These are phyloP conservation scores for Platanthera guangdongensis DNA, from an alignment of 106 monocot genomes.

Conservation along the genomic window DNA sequence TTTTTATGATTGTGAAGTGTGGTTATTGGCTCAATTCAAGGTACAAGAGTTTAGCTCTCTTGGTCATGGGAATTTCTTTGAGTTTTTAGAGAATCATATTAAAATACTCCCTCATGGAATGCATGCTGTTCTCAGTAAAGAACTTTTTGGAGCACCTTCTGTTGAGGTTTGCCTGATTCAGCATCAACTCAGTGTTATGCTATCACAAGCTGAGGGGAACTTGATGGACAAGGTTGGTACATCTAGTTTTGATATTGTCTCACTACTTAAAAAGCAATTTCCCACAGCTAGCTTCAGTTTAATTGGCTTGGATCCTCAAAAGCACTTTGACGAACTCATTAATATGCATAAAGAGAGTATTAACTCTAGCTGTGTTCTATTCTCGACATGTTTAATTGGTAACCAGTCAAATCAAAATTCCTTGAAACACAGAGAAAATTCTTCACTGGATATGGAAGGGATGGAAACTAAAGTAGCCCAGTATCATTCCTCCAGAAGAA, in stretches of 20 bases:
- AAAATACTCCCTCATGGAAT: constrained; percentile 40
- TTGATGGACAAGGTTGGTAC: constrained; percentile 14
- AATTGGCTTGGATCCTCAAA: constrained; percentile 25
- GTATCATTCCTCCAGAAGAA: constrained; percentile 4
- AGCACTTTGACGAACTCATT: constrained; percentile 16
- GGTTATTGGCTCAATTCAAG: constrained; percentile 60
- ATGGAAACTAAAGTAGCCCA: constrained; percentile 4
- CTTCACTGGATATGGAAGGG: not conserved
- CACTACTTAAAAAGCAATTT: constrained; percentile 77
- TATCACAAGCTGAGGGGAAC: constrained; percentile 49
- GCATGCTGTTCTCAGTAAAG: constrained; percentile 16
- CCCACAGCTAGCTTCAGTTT: constrained; percentile 59
- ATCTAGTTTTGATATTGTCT: constrained; percentile 25
- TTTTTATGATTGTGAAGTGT: constrained; percentile 53
- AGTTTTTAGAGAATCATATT: constrained; percentile 53
- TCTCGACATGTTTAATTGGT: constrained; percentile 54
- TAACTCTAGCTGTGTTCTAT: constrained; percentile 34
- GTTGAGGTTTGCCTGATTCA: constrained; percentile 35
- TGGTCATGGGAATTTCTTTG: constrained; percentile 70
- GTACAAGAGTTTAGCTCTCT: constrained; percentile 58
- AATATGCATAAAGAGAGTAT: constrained; percentile 22
- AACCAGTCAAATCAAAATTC: constrained; percentile 22
- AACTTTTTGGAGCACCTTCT: constrained; percentile 11
- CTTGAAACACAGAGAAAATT: constrained; percentile 2
- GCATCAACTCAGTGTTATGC: constrained; percentile 47